These are phyloP conservation scores for Pythium dissimile DNA, from an alignment of 352 stramenopile species.

Conservation along the genomic window DNA sequence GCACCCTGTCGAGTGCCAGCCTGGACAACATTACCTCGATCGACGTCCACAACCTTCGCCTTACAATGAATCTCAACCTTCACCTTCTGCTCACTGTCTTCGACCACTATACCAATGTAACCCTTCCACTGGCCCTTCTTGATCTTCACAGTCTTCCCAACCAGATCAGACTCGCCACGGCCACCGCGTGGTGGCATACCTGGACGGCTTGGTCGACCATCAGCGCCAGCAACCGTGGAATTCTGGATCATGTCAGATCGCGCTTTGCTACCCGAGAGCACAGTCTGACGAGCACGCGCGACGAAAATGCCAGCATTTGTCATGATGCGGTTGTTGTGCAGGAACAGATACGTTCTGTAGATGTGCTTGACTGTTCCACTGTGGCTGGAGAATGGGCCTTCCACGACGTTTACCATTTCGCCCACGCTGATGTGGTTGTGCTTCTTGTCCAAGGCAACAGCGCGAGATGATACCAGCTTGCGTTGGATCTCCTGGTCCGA, in stretches of 20 bases:
- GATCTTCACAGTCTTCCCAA: slow-evolving; percentile 90
- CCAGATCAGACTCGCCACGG: slow-evolving; percentile 70
- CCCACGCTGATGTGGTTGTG: slow-evolving; percentile 88
- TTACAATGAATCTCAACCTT: slow-evolving; percentile 92
- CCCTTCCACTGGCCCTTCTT: slow-evolving; percentile 91
- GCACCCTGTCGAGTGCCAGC: slow-evolving; percentile 77
- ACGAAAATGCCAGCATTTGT: slow-evolving; percentile 89
- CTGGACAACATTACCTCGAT: slow-evolving; percentile 70
- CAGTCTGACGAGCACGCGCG: slow-evolving; percentile 73
- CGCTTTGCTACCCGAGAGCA: slow-evolving; percentile 85
- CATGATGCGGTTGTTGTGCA: slow-evolving; percentile 90
- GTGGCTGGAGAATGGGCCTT: slow-evolving; percentile 76
- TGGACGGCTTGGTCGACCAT: slow-evolving; percentile 36
- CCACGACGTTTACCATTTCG: slow-evolving; percentile 89
- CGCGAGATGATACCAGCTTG: slow-evolving; percentile 83
- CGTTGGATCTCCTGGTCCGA: slow-evolving; percentile 88
- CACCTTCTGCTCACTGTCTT: slow-evolving; percentile 87
- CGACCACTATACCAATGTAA: slow-evolving; percentile 90
- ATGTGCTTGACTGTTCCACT: slow-evolving; percentile 91
- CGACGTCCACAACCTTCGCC: slow-evolving; percentile 84
- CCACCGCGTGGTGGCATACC: slow-evolving; percentile 30
- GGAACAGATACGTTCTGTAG: slow-evolving; percentile 85
- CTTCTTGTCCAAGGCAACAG: slow-evolving; percentile 85
- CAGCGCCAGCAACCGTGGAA: slow-evolving; percentile 66
- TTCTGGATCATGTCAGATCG: slow-evolving; percentile 86